Evolutionary conservation across 2,329 filamentous ascomycete species (phyloP).

Genomic region (Colletotrichum magnum): DNA sequence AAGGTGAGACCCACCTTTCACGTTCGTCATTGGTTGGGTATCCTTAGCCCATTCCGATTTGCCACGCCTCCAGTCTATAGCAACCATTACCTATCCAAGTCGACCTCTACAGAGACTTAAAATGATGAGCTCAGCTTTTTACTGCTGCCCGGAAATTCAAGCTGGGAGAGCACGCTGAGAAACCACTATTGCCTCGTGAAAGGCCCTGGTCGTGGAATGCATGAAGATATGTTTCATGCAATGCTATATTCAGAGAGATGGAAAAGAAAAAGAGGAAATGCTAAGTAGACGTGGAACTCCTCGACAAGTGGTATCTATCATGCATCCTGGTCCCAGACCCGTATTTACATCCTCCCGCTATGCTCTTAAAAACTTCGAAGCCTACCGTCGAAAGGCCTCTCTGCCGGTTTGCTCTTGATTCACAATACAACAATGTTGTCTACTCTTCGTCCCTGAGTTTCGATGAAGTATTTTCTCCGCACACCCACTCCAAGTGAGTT

Average conservation of each 20-base stretch:
- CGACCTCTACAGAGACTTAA: too few species aligned
- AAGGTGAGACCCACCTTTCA: too few species aligned
- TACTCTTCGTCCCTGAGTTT: slow-evolving; percentile 85
- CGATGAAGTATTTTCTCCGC: slow-evolving; percentile 82
- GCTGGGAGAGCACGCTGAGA: too few species aligned
- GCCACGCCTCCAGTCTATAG: too few species aligned
- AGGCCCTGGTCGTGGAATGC: too few species aligned
- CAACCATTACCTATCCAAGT: too few species aligned
- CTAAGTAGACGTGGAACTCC: slow-evolving; percentile 2
- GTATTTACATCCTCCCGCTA: slow-evolving; percentile 37
- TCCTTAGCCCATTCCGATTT: too few species aligned
- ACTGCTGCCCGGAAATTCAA: too few species aligned
- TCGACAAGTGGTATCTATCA: slow-evolving; percentile 39
- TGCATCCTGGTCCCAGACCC: slow-evolving; percentile 33
- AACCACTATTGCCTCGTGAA: too few species aligned
- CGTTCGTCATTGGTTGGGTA: too few species aligned
- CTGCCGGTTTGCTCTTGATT: neutral
- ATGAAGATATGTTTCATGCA: neutral
- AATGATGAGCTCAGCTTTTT: too few species aligned
- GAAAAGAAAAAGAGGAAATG: too few species aligned
- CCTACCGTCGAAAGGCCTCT: neutral
- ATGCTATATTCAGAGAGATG: slow-evolving; percentile 4
- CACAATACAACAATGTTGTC: slow-evolving; percentile 79
- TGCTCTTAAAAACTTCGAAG: slow-evolving; percentile 25
- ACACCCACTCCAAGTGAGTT: slow-evolving; percentile 79